phyloP scores from a whole-genome alignment of 208 protist genomes.

The Endotrypanum monterogeii region DNA sequence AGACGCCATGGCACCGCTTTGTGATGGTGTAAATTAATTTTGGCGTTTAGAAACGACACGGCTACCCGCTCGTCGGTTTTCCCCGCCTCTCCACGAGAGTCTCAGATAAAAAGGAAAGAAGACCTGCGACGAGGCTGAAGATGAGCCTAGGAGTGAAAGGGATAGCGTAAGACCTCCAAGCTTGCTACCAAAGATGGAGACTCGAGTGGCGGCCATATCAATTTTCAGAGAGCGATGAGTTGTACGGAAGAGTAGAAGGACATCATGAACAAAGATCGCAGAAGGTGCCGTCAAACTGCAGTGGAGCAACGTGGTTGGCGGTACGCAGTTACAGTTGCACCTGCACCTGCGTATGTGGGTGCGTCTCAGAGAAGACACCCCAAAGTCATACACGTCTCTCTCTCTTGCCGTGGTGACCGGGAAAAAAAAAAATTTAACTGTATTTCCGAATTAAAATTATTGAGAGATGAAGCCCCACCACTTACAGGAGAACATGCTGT shows the following conservation, averaged over 20 bases:
- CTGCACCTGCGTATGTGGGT: background rate
- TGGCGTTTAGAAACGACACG: background rate
- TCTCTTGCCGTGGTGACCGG: background rate
- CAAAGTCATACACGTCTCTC: background rate
- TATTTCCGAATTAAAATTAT: background rate
- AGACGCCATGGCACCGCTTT: slow-evolving; percentile 36
- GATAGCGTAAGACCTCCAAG: background rate
- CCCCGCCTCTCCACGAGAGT: background rate
- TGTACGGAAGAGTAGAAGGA: background rate
- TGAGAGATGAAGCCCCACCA: background rate
- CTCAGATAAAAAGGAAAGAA: background rate
- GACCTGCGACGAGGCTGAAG: background rate
- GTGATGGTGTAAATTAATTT: background rate
- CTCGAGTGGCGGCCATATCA: background rate
- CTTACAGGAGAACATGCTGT: background rate
- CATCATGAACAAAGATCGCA: background rate
- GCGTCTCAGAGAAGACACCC: background rate
- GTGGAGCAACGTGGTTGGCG: background rate
- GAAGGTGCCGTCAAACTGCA: background rate
- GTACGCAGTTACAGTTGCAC: too few relatives aligned
- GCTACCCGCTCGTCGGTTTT: background rate
- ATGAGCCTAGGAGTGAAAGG: background rate
- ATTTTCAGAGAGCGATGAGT: background rate
- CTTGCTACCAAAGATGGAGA: background rate
- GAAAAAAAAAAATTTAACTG: background rate